Evolutionary conservation across 192 early-diverging fungal species (phyloP).

Genomic region (Bifiguratus adelaidae): DNA sequence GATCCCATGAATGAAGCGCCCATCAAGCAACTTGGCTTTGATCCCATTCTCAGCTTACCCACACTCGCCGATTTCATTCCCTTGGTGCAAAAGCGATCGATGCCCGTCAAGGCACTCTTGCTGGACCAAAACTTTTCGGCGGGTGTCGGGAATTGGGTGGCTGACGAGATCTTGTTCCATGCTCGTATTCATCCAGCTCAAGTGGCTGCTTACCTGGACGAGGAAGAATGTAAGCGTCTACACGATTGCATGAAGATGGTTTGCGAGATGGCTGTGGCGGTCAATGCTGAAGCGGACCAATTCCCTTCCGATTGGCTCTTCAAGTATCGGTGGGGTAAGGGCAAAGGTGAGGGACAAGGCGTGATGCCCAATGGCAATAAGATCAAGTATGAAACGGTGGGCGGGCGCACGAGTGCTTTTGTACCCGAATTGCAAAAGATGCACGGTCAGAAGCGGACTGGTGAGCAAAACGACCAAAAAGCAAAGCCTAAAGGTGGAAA

Average conservation of each 20-base stretch:
- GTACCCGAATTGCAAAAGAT: constrained; percentile 47
- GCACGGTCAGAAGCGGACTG: no score
- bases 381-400: constrained; percentile 61
- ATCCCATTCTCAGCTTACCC: constrained; percentile 54
- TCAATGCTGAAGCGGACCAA: constrained; percentile 52
- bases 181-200: constrained; percentile 60
- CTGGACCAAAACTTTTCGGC: constrained; percentile 69
- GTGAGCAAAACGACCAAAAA: no score
- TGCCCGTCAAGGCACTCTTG: constrained; percentile 63
- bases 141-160: constrained; percentile 83
- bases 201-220: constrained; percentile 28
- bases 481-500: no score
- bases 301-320: constrained; percentile 75
- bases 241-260: constrained; percentile 36
- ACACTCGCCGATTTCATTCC: constrained; percentile 27
- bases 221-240: constrained; percentile 29
- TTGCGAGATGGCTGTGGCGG: constrained; percentile 36
- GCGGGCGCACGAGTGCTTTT: constrained; percentile 52
- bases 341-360: constrained; percentile 22
- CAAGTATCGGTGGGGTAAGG: constrained; percentile 66
- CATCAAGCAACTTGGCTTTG: constrained; percentile 65
- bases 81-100: constrained; percentile 19
- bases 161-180: constrained; percentile 74
- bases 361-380: constrained; percentile 40
- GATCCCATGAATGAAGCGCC: constrained; percentile 32